These are phyloP conservation scores for Mycena pura DNA, from an alignment of 768 basidiomycete genomes.

Conservation along the genomic window DNA sequence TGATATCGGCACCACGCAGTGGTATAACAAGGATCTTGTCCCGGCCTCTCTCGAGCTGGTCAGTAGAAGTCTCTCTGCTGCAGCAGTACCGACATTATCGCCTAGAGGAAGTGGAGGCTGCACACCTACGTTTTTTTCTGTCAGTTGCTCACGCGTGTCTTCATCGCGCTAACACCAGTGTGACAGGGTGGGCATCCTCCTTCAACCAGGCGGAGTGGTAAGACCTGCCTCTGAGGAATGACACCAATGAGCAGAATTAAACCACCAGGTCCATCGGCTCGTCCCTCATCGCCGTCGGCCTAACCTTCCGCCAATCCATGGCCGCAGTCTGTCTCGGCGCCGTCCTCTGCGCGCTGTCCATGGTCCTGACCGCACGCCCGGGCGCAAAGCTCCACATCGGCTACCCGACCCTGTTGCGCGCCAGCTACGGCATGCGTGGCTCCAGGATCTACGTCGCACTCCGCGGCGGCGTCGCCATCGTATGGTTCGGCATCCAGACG, in stretches of 20 bases:
- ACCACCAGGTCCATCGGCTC: conserved; percentile 27
- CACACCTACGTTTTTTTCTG: conserved; percentile 28
- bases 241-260: not conserved
- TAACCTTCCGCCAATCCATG: conserved; percentile 32
- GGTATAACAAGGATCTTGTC: conserved; percentile 26
- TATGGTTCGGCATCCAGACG: conserved; percentile 30
- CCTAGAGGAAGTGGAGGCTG: conserved; percentile 24
- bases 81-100: too few relatives aligned
- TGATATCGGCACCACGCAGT: conserved; percentile 18
- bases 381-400: conserved; percentile 32
- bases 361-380: conserved; percentile 27
- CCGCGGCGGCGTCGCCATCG: conserved; percentile 29
- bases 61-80: not conserved
- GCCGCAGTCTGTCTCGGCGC: conserved; percentile 26
- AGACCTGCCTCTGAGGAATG: too few relatives aligned
- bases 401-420: conserved; percentile 27
- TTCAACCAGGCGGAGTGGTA: conserved; percentile 28
- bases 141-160: not conserved
- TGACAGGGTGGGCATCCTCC: conserved; percentile 25
- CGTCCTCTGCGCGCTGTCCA: conserved; percentile 24
- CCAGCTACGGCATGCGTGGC: conserved; percentile 30
- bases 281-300: conserved; percentile 31
- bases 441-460: conserved; percentile 29
- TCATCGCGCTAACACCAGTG: too few relatives aligned
- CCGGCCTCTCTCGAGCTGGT: conserved; percentile 16